Base-by-base conservation (phyloP, 495 filamentous ascomycete species). In the Xanthoparmelia taractica region DNA sequence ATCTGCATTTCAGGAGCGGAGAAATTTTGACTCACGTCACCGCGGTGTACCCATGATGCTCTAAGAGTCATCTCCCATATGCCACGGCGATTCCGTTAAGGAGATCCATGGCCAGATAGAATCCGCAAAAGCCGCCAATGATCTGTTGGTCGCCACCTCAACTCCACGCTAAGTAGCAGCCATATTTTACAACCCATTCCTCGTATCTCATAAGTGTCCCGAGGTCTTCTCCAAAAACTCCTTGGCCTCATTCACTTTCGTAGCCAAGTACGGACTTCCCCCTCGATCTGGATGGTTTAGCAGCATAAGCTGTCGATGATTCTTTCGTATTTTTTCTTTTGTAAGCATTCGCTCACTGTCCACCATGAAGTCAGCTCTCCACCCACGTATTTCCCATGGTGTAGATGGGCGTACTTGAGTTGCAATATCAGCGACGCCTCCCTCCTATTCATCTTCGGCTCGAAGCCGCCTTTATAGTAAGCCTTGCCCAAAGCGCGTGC, bases 381-480 rank as follows among this genome's bases (percentile, higher is more conserved):
- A 23, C 34, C 27, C 15, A 1, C 7, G 17, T 2, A 23, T 7
- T 33, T 31, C 4, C 6, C 11, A 18, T 18, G 0, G 17, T 34
- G 60, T 25, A 8, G 40, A 10, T 17, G 20, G 55, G 47, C 85
- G 54, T 86, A 97, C 93, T 84, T 86, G 47, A 97, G 85, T 69
- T 95, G 87, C 58, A 99, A 78, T 59, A 99, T 97, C 72, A 99
- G 77, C 33, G 91, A 79, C 40, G 94, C 94, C 78, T 99, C 94
- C 66, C 87, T 84, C 65, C 87, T 82, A 73, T 85, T 97, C 92
- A 99, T 97, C 69, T 84, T 87, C 47, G 85, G 82, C 78, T 97
- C 94, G 73, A 99, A 99, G 38, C 94, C 94, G 69, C 94, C 94
- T 76, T 96, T 97, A 80, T 96, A 97, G 73, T 89, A 99, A 37